phyloP scores from a whole-genome alignment of 345 rosid species.

The Eutrema heterophyllum region DNA sequence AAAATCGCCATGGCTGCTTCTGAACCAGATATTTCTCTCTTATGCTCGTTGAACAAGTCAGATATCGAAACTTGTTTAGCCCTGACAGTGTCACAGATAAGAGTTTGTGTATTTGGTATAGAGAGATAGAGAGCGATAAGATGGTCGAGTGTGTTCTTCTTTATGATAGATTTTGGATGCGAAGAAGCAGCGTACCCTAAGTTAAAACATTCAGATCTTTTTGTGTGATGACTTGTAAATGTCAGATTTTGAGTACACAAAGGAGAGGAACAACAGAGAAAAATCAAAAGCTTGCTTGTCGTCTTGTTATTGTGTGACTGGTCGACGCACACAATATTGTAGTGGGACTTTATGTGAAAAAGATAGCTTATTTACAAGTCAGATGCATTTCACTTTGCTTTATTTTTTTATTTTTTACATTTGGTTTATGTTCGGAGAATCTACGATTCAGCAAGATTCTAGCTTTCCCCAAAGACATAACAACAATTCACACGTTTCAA shows the following conservation, averaged over 20 bases:
- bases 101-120: background rate
- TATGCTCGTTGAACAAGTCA: background rate
- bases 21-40: background rate
- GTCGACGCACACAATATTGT: slow-evolving; percentile 20
- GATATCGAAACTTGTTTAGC: background rate
- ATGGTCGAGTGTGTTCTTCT: background rate
- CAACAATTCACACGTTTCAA: background rate
- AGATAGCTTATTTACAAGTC: slow-evolving; percentile 1
- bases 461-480: background rate
- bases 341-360: slow-evolving; percentile 9
- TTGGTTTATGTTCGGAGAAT: slow-evolving; percentile 5
- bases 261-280: slow-evolving; percentile 10
- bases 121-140: background rate
- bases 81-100: background rate
- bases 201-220: background rate
- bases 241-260: slow-evolving; percentile 9
- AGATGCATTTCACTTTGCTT: background rate
- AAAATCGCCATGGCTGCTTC: slow-evolving; percentile 48
- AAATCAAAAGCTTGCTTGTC: slow-evolving; percentile 18
- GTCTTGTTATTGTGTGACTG: slow-evolving; percentile 5
- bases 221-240: slow-evolving; percentile 30
- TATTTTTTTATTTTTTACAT: background rate
- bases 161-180: background rate
- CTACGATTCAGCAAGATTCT: background rate
- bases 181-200: slow-evolving; percentile 6